Evolutionary conservation across 192 early-diverging fungal genomes (phyloP), one percentile per base, ranked within the genome.

Genomic region (Mortierella antarctica): DNA sequence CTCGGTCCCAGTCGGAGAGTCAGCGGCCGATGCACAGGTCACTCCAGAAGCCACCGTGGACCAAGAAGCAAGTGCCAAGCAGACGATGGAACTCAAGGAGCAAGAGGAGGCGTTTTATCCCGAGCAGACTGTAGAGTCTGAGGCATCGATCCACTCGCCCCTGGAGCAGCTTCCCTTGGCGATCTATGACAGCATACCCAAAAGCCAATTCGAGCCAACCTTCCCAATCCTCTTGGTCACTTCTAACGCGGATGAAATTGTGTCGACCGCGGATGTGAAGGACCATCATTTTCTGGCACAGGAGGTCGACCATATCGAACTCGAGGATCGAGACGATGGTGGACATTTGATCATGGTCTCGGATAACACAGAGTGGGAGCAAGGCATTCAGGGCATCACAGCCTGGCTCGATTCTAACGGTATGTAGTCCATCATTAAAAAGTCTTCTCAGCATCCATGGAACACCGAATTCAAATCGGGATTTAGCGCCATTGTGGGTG

Each of bases 301-400:
- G 21, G 53, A 80, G 47, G 76, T 80, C 39, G 76, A 80, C 50
- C 76, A 80, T 57, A 80, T 80, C 44, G 76, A 80, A 41, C 65
- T 80, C 2, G 76, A 80, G 42, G 65, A 80, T 66, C 45, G 62
- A 23, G 65, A 80, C 23, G 65, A 68, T 61, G 76, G 76, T 12
- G 76, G 76, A 39, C 76, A 80, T 65, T 63, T 80, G 51, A 80
- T 80, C 60, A 80, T 80, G 76, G 69, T 71, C 42, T 62, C 76
- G 2, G 76, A 80, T 63, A 72, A 72, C 60, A 60, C 76, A 4
- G 76, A 80, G n/a, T 80, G 76, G 76, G 76, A 80, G 42, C 64
- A 80, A 40, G 76, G 76, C 9, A 80, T 80, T 18, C 58, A 80
- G 14, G 76, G 76, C 10, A 80, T 80, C 20, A 80, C 76, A 14